Evolutionary conservation across 192 early-diverging fungal species (phyloP), one percentile per base, ranked within the genome.

Genomic region (Entomortierella parvispora): DNA sequence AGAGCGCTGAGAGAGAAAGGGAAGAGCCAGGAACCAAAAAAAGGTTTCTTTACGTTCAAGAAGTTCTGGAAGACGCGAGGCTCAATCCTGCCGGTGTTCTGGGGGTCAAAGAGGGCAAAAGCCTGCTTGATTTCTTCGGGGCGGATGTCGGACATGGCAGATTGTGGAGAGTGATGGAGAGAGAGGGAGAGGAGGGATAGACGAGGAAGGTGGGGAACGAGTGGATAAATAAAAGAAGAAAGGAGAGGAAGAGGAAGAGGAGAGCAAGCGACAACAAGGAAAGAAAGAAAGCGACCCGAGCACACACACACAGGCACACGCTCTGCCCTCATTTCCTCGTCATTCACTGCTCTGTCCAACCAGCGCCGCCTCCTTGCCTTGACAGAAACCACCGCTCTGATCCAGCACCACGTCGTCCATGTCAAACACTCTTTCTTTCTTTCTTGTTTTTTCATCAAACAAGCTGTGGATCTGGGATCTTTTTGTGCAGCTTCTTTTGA

Each of bases 51-150:
- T 74, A 58, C 71, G 46, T 63, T 51, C 4, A 76, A 22, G 18
- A 68, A 50, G 25, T 62, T 2, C 4, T 62, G 64, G 25, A 67
- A 76, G 31, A 45, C 65, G 7, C 37, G 31, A 8, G 71, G 71
- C 26, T 74, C 60, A 42, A 74, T 74, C 29, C 40, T 69, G 32
- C 58, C 65, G 22, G 62, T 64, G 47, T 63, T 63, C 47, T 62
- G 51, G 22, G 72, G 71, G 49, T 74, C 71, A 51, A 74, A 74
- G 50, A 74, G 63, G 37, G 54, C 71, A 54, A 74, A 74, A 7
- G 71, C 63, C 42, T 74, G 60, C 50, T 74, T 74, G 58, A 66
- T 66, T 61, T 74, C 71, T 11, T 74, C 71, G 29, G 71, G 31
- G 45, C 48, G 49, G 48, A 68, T 51, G 0, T 68, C 66, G 22